Evolutionary conservation across 345 rosid genomes (phyloP), one percentile per base, ranked within the genome.

Genomic region (Dimocarpus longan): DNA sequence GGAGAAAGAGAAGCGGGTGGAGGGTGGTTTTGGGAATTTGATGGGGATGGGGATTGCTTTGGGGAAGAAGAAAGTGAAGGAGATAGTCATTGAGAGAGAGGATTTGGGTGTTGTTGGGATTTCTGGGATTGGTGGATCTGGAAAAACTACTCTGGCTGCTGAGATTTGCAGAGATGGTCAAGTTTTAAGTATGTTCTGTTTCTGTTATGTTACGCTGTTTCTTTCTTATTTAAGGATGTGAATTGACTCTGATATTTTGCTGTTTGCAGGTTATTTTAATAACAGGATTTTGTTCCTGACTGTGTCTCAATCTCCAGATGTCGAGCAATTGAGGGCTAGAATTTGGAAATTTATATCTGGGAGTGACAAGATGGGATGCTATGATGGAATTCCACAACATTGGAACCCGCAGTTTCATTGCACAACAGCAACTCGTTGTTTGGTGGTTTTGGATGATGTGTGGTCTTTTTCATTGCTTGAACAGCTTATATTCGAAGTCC

Each of bases 401-500:
- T 32, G 37, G 37, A 32, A 32, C 37, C 28, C 75, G 19, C 90
- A 84, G 13, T 84, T 74, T 60, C 84, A 82, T 6, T 80, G 83
- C 50, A 66, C 64, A 75, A n/a, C 40, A 59, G 84, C 44, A 39
- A 22, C 84, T 5, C 69, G 28, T 32, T 71, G 76, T 80, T 81
- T 95, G 70, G 88, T 95, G 19, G 92, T 95, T 77, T 78, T 95
- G 63, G 98, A 95, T 81, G 98, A 95, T 85, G 98, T 95, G 68
- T 95, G 98, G 98, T 86, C 89, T 6, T 48, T 54, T 3, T 60
- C 86, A 19, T 94, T 82, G 2, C 91, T 93, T 54, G 92, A 92
- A 50, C 87, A 81, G 71, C 89, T 95, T 71, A 81, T 91, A n/a
- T 84, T 70, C 50, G 81, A 69, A 69, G 43, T 82, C 15, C 85